Percentiles rank a stretch among this genome's conserved stretches.
Evolutionary conservation across 257 asterid genomes (phyloP).

Genomic region (Voacanga thouarsii): DNA sequence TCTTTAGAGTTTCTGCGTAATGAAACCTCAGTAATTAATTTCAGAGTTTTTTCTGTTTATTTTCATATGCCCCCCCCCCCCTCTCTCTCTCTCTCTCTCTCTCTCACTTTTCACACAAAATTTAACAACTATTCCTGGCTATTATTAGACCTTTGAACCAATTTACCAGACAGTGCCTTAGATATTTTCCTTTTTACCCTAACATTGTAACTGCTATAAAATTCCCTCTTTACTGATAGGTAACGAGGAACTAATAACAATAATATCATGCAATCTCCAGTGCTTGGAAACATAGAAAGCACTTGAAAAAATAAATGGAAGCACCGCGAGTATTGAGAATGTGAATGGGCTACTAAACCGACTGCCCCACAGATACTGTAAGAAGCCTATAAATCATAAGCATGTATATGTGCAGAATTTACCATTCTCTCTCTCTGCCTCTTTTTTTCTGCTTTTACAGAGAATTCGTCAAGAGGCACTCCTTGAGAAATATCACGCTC

Average conservation of each 20-base stretch:
- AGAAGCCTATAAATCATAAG: neutral
- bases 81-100: too few species aligned
- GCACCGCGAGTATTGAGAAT: neutral
- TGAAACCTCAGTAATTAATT: neutral
- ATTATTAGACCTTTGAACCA: neutral
- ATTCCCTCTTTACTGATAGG: neutral
- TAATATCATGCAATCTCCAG: neutral
- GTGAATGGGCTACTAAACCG: neutral
- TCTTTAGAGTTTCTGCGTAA: neutral
- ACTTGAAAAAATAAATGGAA: neutral
- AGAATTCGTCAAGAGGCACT: constrained; percentile 62
- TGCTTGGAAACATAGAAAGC: neutral
- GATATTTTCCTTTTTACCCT: neutral
- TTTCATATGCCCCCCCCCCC: too few species aligned
- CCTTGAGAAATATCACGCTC: constrained; percentile 75
- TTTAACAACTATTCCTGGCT: neutral
- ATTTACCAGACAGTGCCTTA: neutral
- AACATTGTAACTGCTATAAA: neutral
- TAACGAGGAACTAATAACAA: neutral
- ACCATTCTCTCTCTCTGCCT: constrained; percentile 80
- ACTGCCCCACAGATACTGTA: neutral
- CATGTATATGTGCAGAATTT: constrained; percentile 6
- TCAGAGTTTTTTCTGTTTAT: neutral
- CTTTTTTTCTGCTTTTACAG: constrained; percentile 74
- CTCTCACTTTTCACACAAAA: neutral